A percentile compares a stretch with the other conserved stretches of the same genome.
Evolutionary conservation across 2,329 filamentous ascomycete genomes (phyloP).

Genomic region (Alternaria infectoria): DNA sequence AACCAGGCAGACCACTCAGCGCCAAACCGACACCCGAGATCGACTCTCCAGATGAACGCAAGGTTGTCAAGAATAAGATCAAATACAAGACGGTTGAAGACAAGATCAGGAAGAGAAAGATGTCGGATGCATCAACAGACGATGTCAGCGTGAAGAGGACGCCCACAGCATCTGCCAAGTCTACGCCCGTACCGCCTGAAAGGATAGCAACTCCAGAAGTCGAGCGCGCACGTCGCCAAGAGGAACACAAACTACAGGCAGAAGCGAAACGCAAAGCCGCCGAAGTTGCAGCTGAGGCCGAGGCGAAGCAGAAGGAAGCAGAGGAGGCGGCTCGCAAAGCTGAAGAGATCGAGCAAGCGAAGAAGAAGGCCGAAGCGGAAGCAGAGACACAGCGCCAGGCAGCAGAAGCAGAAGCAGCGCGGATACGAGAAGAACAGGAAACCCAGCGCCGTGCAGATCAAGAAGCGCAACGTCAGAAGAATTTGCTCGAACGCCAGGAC

Average conservation of each 20-base stretch:
- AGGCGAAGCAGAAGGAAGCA: slow-evolving; percentile 34
- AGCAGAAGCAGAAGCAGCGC: slow-evolving; percentile 42
- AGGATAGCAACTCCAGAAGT: slow-evolving; percentile 42
- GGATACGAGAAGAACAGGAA: slow-evolving; percentile 41
- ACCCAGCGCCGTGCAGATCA: slow-evolving; percentile 37
- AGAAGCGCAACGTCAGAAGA: slow-evolving; percentile 36
- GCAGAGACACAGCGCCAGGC: slow-evolving; percentile 37
- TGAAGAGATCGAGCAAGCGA: slow-evolving; percentile 38
- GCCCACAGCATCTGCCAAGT: slow-evolving; percentile 43
- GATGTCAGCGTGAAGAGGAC: slow-evolving; percentile 41
- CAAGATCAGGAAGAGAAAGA: slow-evolving; percentile 39
- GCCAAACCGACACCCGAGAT: slow-evolving; percentile 42
- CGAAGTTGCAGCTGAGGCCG: slow-evolving; percentile 29
- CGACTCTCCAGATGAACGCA: slow-evolving; percentile 46
- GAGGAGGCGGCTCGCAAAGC: slow-evolving; percentile 38
- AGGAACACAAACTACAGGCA: slow-evolving; percentile 39
- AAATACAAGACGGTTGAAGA: slow-evolving; percentile 43
- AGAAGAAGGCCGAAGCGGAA: slow-evolving; percentile 37
- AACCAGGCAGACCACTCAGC: slow-evolving; percentile 30
- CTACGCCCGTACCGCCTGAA: slow-evolving; percentile 44
- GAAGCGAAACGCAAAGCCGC: slow-evolving; percentile 35
- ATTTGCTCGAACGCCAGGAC: slow-evolving; percentile 39
- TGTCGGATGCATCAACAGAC: slow-evolving; percentile 41
- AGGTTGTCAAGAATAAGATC: slow-evolving; percentile 38
- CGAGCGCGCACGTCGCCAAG: slow-evolving; percentile 43